Percentiles rank a stretch among this genome's conserved stretches.
Evolutionary conservation across 257 asterid genomes (phyloP).

Genomic region (Solanum boliviense): DNA sequence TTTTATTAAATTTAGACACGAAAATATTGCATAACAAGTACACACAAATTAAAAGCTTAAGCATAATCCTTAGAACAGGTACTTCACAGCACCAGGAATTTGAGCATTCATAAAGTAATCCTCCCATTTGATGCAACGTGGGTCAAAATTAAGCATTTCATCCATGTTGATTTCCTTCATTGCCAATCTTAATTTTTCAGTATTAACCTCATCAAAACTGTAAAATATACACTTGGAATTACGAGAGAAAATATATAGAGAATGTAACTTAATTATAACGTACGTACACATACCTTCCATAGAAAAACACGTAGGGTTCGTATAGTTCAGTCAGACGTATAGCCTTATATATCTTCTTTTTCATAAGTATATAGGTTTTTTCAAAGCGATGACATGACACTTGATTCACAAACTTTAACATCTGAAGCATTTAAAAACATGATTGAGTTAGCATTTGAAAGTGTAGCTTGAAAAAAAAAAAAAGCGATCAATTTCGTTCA

Average conservation of each 20-base stretch:
- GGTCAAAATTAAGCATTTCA: slow-evolving; percentile 31
- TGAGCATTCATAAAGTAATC: slow-evolving; percentile 46
- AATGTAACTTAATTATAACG: too few relatives aligned
- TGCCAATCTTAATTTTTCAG: slow-evolving; percentile 28
- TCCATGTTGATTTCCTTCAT: slow-evolving; percentile 5
- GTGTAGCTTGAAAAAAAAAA: neutral
- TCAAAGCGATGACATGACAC: slow-evolving; percentile 23
- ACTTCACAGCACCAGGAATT: slow-evolving; percentile 35
- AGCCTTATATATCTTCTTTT: slow-evolving; percentile 15
- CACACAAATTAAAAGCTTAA: neutral
- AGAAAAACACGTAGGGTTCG: slow-evolving; percentile 34
- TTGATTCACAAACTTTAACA: neutral
- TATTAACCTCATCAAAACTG: slow-evolving; percentile 51
- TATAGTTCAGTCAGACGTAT: slow-evolving; percentile 30
- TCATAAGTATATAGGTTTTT: slow-evolving; percentile 4
- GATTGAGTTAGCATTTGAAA: neutral
- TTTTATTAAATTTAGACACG: neutral
- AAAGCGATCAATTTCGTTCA: neutral
- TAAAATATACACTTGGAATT: neutral
- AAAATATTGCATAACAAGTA: neutral
- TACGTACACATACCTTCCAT: slow-evolving; percentile 34
- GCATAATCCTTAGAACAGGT: slow-evolving; percentile 13
- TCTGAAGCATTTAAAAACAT: neutral
- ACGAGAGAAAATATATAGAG: neutral
- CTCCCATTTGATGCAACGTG: slow-evolving; percentile 40